Evolutionary conservation across 2,329 filamentous ascomycete species (phyloP), one percentile per base, ranked within the genome.

Genomic region (Apiospora aurea): DNA sequence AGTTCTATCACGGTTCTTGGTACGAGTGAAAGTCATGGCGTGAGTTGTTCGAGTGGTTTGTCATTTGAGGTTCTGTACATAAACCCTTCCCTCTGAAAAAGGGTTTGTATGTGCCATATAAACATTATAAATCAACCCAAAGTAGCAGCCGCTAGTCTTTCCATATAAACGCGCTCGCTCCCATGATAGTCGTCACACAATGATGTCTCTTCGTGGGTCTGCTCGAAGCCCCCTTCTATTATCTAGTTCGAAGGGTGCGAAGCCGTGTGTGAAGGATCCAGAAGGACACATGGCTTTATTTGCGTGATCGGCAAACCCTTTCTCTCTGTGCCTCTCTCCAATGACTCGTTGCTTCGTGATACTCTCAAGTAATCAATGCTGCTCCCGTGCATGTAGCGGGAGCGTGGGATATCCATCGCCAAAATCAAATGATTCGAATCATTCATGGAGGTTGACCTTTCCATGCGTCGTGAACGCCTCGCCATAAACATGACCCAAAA

Each of bases 401-500:
- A 73, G 67, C 57, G 57, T 38, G 72, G 72, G 69, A 70, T 70
- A 70, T 70, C 49, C 57, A 51, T 69, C 34, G 68, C 47, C 46
- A 41, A 51, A 69, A 53, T 69, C 46, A 69, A 57, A 41, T 51
- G 38, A 64, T 64, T 41, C 18, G 57, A 64, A 64, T 64, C 57
- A 34, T 64, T 8, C 34, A 64, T 64, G 57, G 34, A 64, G 43
- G 68, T 47, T 26, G 46, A 38, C 47, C 66, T 26, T 41, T 57
- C 68, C 69, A 51, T 64, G 66, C 71, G 68, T 70, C 69, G 61
- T 69, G 47, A 72, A 72, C 69, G 64, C 69, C 69, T 71, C 64
- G 69, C 71, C 71, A 71, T 64, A 72, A 53, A 46, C 44, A 47
- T 51, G 47, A 51, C 68, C 68, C 68, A 57, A 53, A 67, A 69